Conservation (phyloP, 177 flowering plant species). For the Vitis hybrid region DNA sequence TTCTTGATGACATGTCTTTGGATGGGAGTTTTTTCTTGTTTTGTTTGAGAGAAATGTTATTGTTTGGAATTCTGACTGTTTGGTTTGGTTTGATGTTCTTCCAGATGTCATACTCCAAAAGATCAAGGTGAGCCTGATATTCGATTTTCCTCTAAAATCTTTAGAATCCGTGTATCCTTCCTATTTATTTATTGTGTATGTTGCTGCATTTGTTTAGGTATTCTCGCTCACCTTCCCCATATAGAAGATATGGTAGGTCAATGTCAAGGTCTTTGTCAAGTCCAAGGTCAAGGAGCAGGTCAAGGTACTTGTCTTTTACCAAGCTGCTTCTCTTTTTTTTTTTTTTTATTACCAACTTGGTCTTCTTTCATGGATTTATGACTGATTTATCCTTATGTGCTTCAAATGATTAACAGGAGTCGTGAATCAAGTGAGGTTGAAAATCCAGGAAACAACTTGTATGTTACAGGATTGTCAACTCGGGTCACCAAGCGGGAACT, state of each 20-base stretch:
- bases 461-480: slow-evolving; percentile 87
- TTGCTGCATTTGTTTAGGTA: slow-evolving; percentile 27
- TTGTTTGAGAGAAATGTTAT: not conserved
- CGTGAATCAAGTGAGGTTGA: slow-evolving; percentile 52
- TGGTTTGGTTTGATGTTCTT: not conserved
- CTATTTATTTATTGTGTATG: not conserved
- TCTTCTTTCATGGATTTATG: not conserved
- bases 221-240: slow-evolving; percentile 58
- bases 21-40: not conserved
- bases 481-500: slow-evolving; percentile 78
- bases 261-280: slow-evolving; percentile 52
- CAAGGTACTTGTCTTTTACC: slow-evolving; percentile 42
- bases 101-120: slow-evolving; percentile 73
- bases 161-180: not conserved
- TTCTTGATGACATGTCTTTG: no score
- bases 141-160: not conserved
- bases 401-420: slow-evolving; percentile 46
- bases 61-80: slow-evolving; percentile 20
- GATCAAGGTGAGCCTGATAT: slow-evolving; percentile 45
- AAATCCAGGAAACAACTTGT: slow-evolving; percentile 92
- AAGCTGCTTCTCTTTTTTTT: not conserved
- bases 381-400: not conserved
- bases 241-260: slow-evolving; percentile 36
- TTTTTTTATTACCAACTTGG: not conserved
- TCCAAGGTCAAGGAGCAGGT: slow-evolving; percentile 56